Evolutionary conservation across 495 filamentous ascomycete genomes (phyloP), one percentile per base, ranked within the genome.

Genomic region (Oleoguttula mirabilis): DNA sequence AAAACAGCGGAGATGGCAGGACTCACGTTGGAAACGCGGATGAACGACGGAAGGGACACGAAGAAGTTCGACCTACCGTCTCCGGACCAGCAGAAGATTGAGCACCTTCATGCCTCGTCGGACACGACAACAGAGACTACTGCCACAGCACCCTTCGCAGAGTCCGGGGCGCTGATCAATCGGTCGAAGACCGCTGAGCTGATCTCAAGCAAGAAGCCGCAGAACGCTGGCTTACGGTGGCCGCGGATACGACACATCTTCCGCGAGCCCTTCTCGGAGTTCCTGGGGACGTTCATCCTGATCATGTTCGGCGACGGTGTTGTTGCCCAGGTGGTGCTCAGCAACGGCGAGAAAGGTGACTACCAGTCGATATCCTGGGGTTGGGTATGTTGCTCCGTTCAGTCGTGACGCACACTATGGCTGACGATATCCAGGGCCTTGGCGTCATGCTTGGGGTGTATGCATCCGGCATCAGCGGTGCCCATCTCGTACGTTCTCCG

Each of bases 371-470:
- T 79, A 34, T 69, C 68, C 3, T 77, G 75, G 75, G 59, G 61
- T 20, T 65, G 69, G 68, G 73, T 76, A 47, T 65, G 69, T 58
- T 32, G 25, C n/a, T 28, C 7, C n/a, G 32, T 35, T 15, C 32
- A 35, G 8, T 6, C 32, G 8, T 15, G 19, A 35, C 16, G 7
- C 12, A 15, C n/a, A n/a, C n/a, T 28, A n/a, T 7, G 25, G n/a
- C 25, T 28, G 32, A 35, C 32, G 32, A 10, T 35, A 10, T 10
- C 16, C 32, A 60, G 63, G 64, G 66, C 10, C 41, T 71, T 24
- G 77, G 72, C 3, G 72, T 79, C 20, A 78, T 80, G 76, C 62
- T 82, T 1, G 77, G 75, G n/a, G 66, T 79, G 24, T 80, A 80
- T 48, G 66, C 68, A 8, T 71, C 69, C 35, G 72, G 72, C 23